Evolutionary conservation across 495 filamentous ascomycete species (phyloP), one percentile per base, ranked within the genome.

Genomic region (Letharia columbiana): DNA sequence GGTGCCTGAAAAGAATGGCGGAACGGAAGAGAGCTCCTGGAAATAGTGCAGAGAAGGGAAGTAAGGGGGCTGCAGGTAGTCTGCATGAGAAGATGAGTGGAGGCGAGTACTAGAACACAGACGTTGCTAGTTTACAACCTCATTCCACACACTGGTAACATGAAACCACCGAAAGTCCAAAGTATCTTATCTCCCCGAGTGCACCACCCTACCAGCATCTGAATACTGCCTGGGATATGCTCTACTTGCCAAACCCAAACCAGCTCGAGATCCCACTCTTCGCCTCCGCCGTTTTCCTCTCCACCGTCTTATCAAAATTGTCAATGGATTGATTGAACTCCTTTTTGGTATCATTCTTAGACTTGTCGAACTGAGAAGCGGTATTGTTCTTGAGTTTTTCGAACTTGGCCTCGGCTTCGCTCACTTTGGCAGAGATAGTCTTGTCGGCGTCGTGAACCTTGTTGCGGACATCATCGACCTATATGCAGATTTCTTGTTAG

Each of bases 241-340:
- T 37, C 72, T 84, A 89, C 74, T 86, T 83, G 74, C 84, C 84
- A 45, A 79, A 71, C 44, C 89, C 86, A 68, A 96, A 92, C 91
- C 91, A 96, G 62, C 87, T 84, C 39, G 86, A 87, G 66, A 94
- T 75, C 28, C 84, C 84, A 62, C 86, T 83, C 84, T 95, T 95
- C 13, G 90, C 87, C 75, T 93, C 89, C 10, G 84, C 75, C 17
- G 91, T 84, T 70, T 86, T 86, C 69, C 87, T 79, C 79, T 91
- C 89, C 35, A 96, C 83, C 71, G 86, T 91, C 66, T 84, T 83
- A 74, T 94, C 91, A 39, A 82, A 72, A 61, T 78, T 76, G 40
- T 85, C 81, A 23, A 83, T 74, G 13, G 75, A 72, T 18, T 70
- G 65, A 56, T 72, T 67, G 18, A 71, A 45, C 39, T 74, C 72